Evolutionary conservation across 306 rosid species (phyloP).

Genomic region (Prunus padus): DNA sequence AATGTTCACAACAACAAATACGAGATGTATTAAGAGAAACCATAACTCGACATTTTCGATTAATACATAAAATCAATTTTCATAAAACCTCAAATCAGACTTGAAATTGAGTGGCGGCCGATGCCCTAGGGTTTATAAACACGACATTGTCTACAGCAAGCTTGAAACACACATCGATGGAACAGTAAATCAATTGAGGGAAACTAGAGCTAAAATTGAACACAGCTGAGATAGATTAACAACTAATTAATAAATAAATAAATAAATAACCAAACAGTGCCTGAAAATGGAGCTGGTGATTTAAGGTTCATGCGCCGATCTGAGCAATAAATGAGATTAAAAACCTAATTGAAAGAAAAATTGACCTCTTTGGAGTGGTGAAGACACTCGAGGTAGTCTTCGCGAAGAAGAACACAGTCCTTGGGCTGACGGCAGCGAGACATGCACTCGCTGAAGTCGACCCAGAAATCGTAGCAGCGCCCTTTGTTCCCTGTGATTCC

Average conservation of each 20-base stretch:
- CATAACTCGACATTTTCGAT: neutral
- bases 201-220: neutral
- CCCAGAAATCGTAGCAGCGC: conserved; percentile 98
- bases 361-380: conserved; percentile 97
- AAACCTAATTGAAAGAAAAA: neutral
- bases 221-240: neutral
- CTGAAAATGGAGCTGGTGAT: neutral
- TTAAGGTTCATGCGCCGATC: neutral
- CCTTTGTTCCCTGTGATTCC: conserved; percentile 97
- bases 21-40: neutral
- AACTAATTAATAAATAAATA: neutral
- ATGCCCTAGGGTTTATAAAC: neutral
- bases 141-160: neutral
- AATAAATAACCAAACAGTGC: neutral
- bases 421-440: conserved; percentile 94
- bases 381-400: conserved; percentile 95
- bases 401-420: conserved; percentile 90
- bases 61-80: neutral
- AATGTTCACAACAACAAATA: neutral
- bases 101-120: neutral
- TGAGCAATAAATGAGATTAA: neutral
- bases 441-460: conserved; percentile 97
- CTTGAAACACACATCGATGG: neutral
- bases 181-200: neutral
- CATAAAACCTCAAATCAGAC: conserved; percentile 3